A percentile compares a stretch with the other conserved stretches of the same genome.
phyloP scores from a whole-genome alignment of 148 eudicot species.

The Diospyros lotus region DNA sequence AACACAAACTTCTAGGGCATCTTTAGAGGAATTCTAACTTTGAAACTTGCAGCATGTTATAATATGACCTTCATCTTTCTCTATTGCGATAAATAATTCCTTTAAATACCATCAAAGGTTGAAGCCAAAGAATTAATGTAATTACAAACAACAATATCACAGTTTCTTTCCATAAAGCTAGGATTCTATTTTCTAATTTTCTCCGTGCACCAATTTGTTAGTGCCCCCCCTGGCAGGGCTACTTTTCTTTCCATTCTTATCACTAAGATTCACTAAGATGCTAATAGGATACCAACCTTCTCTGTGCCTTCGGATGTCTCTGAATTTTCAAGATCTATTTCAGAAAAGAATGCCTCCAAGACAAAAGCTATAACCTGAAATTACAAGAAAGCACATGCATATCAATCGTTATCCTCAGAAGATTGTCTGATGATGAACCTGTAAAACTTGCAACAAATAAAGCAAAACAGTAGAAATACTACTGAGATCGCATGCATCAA shows the following conservation, averaged over 20 bases:
- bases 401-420: background rate
- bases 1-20: background rate
- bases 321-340: background rate
- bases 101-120: background rate
- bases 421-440: slow-evolving; percentile 5
- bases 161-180: background rate
- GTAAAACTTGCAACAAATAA: background rate
- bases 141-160: background rate
- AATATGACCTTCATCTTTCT: background rate
- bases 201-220: background rate
- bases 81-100: background rate
- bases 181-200: background rate
- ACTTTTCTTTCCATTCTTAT: too few species aligned
- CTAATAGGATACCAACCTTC: background rate
- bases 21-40: background rate
- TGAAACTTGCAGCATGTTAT: background rate
- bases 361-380: slow-evolving; percentile 16
- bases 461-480: background rate
- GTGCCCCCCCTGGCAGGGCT: background rate
- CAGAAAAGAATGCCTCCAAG: background rate
- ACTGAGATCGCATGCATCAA: slow-evolving; percentile 3
- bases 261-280: background rate
- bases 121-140: background rate
- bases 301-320: background rate
- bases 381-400: slow-evolving; percentile 12